Conservation (phyloP, 2,329 filamentous ascomycete genomes). For the Penicillium brevicompactum region DNA sequence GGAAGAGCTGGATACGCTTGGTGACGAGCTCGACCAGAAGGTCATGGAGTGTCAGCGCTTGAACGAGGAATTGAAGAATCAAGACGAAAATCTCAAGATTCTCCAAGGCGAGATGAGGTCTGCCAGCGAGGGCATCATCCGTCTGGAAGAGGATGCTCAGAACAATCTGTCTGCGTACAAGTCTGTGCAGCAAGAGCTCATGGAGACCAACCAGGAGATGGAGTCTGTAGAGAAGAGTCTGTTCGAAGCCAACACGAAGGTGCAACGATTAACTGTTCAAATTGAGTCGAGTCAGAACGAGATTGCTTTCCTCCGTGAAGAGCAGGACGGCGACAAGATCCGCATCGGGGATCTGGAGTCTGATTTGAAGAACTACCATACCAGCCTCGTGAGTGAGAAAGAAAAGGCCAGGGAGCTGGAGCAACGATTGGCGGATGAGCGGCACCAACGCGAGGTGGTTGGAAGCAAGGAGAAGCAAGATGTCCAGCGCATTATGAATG, state of each 20-base stretch:
- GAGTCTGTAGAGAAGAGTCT: slow-evolving; percentile 83
- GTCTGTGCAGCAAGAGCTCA: slow-evolving; percentile 78
- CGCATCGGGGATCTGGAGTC: slow-evolving; percentile 93
- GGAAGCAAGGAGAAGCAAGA: slow-evolving; percentile 91
- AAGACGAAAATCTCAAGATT: slow-evolving; percentile 85
- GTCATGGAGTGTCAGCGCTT: slow-evolving; percentile 70
- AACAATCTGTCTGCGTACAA: slow-evolving; percentile 77
- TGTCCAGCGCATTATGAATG: slow-evolving; percentile 88
- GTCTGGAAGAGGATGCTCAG: slow-evolving; percentile 86
- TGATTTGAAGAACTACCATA: slow-evolving; percentile 75
- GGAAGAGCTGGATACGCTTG: slow-evolving; percentile 59
- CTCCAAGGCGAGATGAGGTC: slow-evolving; percentile 91
- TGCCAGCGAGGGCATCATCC: slow-evolving; percentile 81
- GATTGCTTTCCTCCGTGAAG: slow-evolving; percentile 91
- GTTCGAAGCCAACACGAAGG: slow-evolving; percentile 82
- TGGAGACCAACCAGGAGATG: slow-evolving; percentile 82
- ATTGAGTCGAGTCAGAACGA: slow-evolving; percentile 91
- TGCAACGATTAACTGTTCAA: slow-evolving; percentile 83
- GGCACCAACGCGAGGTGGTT: slow-evolving; percentile 82
- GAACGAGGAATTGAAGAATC: slow-evolving; percentile 71
- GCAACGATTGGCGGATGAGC: slow-evolving; percentile 74
- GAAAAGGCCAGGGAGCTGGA: slow-evolving; percentile 74
- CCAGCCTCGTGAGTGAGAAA: slow-evolving; percentile 79
- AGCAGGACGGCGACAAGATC: slow-evolving; percentile 97
- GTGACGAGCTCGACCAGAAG: slow-evolving; percentile 70